These are phyloP conservation scores for Boletus eberwhitei DNA, from an alignment of 768 basidiomycete genomes.

Conservation along the genomic window DNA sequence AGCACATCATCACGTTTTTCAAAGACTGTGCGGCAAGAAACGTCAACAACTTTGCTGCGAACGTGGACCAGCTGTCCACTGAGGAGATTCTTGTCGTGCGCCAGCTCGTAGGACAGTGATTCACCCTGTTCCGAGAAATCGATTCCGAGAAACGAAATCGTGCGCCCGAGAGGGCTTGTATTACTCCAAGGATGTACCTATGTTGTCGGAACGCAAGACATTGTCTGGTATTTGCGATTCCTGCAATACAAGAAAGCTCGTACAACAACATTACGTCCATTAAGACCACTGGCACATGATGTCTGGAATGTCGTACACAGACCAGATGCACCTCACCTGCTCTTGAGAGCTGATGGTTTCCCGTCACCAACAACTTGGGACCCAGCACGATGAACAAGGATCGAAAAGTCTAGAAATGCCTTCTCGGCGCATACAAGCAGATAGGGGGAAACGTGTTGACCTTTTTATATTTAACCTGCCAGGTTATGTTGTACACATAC, in stretches of 20 bases:
- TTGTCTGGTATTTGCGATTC: background rate
- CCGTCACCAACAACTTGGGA: background rate
- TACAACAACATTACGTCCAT: background rate
- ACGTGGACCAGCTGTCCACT: slow-evolving; percentile 62
- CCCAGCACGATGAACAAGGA: background rate
- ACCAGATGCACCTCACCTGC: background rate
- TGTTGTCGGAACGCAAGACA: background rate
- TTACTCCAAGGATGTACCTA: slow-evolving; percentile 9
- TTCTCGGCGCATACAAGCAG: background rate
- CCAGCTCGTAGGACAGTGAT: slow-evolving; percentile 39
- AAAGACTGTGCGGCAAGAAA: slow-evolving; percentile 64
- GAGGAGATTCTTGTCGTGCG: slow-evolving; percentile 72
- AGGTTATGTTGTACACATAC: background rate
- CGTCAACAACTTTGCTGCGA: slow-evolving; percentile 54
- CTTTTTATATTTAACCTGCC: background rate
- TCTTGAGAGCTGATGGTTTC: background rate
- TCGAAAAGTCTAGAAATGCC: background rate
- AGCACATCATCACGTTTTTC: slow-evolving; percentile 68
- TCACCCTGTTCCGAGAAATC: background rate
- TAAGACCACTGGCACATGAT: background rate
- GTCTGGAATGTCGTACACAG: background rate
- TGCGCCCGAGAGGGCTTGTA: slow-evolving; percentile 1
- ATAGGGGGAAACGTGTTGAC: background rate
- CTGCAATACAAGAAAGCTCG: background rate
- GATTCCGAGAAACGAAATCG: background rate